phyloP scores from a whole-genome alignment of 306 rosid genomes.

The Ormosia semicastrata region DNA sequence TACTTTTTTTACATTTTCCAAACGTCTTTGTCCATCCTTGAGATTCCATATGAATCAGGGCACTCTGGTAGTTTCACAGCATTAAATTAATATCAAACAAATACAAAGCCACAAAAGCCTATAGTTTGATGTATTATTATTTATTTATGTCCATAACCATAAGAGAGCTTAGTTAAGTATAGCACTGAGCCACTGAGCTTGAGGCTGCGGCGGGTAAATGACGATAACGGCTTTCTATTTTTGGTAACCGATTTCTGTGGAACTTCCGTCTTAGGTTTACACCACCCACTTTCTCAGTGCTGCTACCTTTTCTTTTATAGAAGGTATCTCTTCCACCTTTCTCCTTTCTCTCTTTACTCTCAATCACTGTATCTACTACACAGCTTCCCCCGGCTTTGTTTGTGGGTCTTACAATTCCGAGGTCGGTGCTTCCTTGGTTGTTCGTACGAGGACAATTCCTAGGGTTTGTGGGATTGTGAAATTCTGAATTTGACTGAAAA shows the following conservation, averaged over 20 bases:
- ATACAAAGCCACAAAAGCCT: not conserved
- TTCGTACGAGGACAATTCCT: not conserved
- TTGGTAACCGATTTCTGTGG: conserved; percentile 15
- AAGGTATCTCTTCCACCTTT: not conserved
- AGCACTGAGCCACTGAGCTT: not conserved
- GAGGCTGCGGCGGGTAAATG: not conserved
- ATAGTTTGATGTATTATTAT: not conserved
- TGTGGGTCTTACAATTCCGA: not conserved
- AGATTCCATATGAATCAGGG: not conserved
- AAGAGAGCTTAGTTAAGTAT: not conserved
- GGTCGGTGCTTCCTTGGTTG: conserved; percentile 5
- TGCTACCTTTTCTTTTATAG: not conserved
- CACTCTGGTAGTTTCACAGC: not conserved
- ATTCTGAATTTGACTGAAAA: not conserved
- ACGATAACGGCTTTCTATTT: conserved; percentile 28
- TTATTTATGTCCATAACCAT: not conserved
- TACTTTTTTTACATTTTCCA: not conserved
- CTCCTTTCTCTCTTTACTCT: not conserved
- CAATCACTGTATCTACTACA: not conserved
- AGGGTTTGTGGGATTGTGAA: conserved; percentile 3
- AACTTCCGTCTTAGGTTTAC: conserved; percentile 1
- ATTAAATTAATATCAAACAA: not conserved
- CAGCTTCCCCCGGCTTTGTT: not conserved
- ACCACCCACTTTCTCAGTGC: not conserved
- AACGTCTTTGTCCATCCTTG: not conserved